Evolutionary conservation across 306 rosid species (phyloP), one percentile per base, ranked within the genome.

Genomic region (Sicyos baderoa): DNA sequence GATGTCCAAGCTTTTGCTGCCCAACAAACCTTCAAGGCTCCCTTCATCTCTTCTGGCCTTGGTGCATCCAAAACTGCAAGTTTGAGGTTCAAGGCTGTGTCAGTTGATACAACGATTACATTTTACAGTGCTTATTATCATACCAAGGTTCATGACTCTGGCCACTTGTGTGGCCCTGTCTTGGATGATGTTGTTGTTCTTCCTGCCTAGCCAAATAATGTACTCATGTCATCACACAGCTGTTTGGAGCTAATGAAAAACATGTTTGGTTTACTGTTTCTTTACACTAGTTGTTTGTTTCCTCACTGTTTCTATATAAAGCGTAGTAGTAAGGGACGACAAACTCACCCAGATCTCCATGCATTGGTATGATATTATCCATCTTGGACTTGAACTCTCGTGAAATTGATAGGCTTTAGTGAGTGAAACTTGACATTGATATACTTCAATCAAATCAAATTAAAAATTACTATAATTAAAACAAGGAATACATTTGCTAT

Each of bases 141-240:
- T 67, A 81, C 84, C 4, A 79, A 66, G 51, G 73, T 75, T 54
- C 63, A 79, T 63, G 83, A 83, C 15, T 79, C 6, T 32, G 84
- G 82, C 50, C 81, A 71, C 42, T 25, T 83, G 71, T 83, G 91
- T 67, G 91, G 91, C 32, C 91, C 84, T 21, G 75, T 86, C 32
- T 68, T 86, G 70, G 91, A 86, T 27, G 40, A 76, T 64, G 80
- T 86, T 49, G 67, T 57, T 50, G 86, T 83, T 42, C 50, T 77
- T 62, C 82, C 86, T 22, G 23, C 76, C 68, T 50, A 66, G 71
- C 37, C 40, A n/a, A 56, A 56, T 22, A 5, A 14, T 29, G 25
- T 57, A 25, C 9, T 57, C 63, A 25, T 25, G 1, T 35, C 42
- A 13, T 57, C 10, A 13, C 15, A 16, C 6, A 27, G 65, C 16